Base-by-base conservation (phyloP, 2,329 filamentous ascomycete species). In the Diaporthe helianthi region DNA sequence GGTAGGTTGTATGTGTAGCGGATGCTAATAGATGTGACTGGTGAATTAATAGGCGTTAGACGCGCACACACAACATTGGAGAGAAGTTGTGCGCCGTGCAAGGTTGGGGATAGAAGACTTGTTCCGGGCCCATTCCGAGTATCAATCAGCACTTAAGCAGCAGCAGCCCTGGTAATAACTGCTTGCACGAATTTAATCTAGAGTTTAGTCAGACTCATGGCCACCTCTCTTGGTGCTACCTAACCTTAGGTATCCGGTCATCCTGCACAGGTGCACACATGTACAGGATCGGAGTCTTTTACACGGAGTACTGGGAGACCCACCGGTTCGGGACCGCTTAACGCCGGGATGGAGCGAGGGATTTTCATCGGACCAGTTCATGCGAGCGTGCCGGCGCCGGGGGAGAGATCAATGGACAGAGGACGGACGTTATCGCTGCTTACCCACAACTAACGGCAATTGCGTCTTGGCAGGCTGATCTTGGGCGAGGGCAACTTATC, bases 321-420 rank as follows among this genome's bases (percentile, higher is more conserved):
- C 58, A 63, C 58, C 58, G 44, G 4, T n/a, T 49, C 58, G 58
- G 58, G 41, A 33, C 58, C 44, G 49, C 41, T 36, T 12, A 49
- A 19, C 44, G 29, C 49, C 58, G 58, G 44, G 58, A 63, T 63
- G 58, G 58, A 44, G 29, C 58, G 44, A 63, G 58, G n/a, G n/a
- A 63, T 63, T 63, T 63, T 63, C 58, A 8, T 63, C 58, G 58
- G 58, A 49, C 44, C 58, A 63, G 44, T 49, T 49, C 58, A 63
- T 63, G 58, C 4, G 4, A 29, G 58, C 58, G 4, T 29, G 58
- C 58, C 58, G 58, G 41, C 55, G 55, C 55, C 55, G 55, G 55
- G 26, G 55, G 8, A 22, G 29, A 22, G 55, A 61, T 61, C 55
- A n/a, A n/a, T n/a, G n/a, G 55, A 61, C 55, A 61, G 55, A 61